Evolutionary conservation across 2,329 filamentous ascomycete species (phyloP).

Genomic region (Capronia americana): DNA sequence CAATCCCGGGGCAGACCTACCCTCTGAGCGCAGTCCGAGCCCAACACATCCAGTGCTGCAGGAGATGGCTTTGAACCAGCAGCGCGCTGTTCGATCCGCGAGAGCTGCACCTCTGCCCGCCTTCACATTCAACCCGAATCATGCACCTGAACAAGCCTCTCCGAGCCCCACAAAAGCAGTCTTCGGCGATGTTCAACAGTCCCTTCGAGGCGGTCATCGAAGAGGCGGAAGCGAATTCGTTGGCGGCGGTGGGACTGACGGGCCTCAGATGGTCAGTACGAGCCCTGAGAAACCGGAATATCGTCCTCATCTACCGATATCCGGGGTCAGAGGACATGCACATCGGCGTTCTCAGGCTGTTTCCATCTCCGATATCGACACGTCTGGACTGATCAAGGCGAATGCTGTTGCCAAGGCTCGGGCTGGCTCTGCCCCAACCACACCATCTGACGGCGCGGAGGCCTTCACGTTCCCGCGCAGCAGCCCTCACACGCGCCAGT

Average conservation of each 20-base stretch:
- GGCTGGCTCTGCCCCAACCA: slow-evolving; percentile 66
- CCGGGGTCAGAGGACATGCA: slow-evolving; percentile 69
- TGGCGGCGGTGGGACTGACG: slow-evolving; percentile 58
- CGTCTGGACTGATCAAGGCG: slow-evolving; percentile 68
- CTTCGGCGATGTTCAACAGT: slow-evolving; percentile 27
- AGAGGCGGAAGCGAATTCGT: slow-evolving; percentile 87
- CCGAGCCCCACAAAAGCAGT: slow-evolving; percentile 39
- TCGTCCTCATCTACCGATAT: slow-evolving; percentile 47
- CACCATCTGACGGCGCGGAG: slow-evolving; percentile 50
- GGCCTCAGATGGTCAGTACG: slow-evolving; percentile 48
- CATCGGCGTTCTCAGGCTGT: slow-evolving; percentile 83
- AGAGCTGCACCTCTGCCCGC: slow-evolving; percentile 39
- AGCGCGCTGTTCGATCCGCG: slow-evolving; percentile 37
- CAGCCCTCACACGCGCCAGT: slow-evolving; percentile 38
- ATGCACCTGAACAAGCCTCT: slow-evolving; percentile 28
- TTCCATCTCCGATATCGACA: slow-evolving; percentile 76
- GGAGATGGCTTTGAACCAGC: slow-evolving; percentile 41
- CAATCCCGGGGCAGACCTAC: slow-evolving; percentile 40
- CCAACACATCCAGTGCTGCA: slow-evolving; percentile 41
- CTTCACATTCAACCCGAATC: slow-evolving; percentile 37
- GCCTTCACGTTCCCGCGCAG: slow-evolving; percentile 41
- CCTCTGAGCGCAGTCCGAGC: slow-evolving; percentile 32
- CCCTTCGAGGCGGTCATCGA: slow-evolving; percentile 61
- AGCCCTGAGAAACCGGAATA: slow-evolving; percentile 47
- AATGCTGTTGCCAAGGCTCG: slow-evolving; percentile 59